These are phyloP conservation scores for Mrakia blollopis DNA, from an alignment of 768 basidiomycete species.

Conservation along the genomic window DNA sequence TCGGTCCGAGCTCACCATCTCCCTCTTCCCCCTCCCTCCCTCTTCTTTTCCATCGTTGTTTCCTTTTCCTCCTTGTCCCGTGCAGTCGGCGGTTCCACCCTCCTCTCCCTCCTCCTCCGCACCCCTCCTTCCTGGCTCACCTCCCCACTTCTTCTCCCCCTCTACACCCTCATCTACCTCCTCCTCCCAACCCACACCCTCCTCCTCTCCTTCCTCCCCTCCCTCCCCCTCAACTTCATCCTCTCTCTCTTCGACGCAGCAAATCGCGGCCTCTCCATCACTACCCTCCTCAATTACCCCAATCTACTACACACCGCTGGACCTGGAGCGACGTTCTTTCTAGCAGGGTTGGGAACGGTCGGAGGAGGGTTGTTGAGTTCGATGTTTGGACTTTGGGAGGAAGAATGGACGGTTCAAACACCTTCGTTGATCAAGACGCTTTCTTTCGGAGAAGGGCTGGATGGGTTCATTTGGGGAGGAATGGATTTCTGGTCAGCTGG, in stretches of 20 bases:
- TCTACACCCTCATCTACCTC: conserved; percentile 7
- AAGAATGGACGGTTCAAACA: background rate
- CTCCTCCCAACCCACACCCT: background rate
- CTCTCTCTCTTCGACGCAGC: background rate
- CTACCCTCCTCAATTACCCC: background rate
- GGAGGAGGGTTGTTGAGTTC: background rate
- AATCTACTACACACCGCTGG: background rate
- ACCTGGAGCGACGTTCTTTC: background rate
- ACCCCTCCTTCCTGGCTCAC: background rate
- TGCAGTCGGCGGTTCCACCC: background rate
- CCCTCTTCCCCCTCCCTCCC: background rate
- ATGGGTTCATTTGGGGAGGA: background rate
- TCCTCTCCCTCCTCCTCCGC: conserved; percentile 8
- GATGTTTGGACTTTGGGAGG: conserved; percentile 3
- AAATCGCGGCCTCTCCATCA: background rate
- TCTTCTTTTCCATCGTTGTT: background rate
- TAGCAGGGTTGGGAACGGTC: background rate
- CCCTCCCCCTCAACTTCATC: background rate
- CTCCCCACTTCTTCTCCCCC: background rate
- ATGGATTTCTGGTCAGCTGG: conserved; percentile 7
- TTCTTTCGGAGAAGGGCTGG: background rate
- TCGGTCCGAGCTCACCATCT: background rate
- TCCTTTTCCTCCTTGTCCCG: background rate
- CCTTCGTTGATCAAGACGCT: background rate
- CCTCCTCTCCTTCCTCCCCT: background rate